Evolutionary conservation across 2,329 filamentous ascomycete species (phyloP).

Genomic region (Ophiocordyceps camponoti-rufipedis): DNA sequence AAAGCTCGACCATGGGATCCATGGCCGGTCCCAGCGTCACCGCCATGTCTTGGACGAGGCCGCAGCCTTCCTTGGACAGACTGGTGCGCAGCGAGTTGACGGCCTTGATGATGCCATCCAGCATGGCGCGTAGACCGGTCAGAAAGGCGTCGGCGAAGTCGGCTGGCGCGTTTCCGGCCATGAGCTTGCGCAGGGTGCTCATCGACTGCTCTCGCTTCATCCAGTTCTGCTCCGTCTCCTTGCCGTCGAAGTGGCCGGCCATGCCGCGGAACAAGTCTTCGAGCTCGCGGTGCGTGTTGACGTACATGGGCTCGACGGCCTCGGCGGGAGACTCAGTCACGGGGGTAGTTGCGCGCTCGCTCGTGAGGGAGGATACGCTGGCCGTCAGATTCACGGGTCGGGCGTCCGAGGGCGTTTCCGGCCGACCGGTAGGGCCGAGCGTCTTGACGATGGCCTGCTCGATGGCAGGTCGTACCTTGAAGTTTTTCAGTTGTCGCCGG

Average conservation of each 20-base stretch:
- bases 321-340: constrained; percentile 47
- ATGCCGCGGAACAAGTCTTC: constrained; percentile 76
- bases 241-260: constrained; percentile 67
- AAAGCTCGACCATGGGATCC: constrained; percentile 76
- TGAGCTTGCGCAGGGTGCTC: constrained; percentile 55
- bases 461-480: constrained; percentile 75
- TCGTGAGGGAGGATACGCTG: constrained; percentile 29
- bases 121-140: constrained; percentile 47
- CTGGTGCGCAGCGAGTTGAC: constrained; percentile 74
- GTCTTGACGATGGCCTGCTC: constrained; percentile 63
- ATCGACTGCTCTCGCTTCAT: constrained; percentile 66
- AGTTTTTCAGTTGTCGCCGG: constrained; percentile 67
- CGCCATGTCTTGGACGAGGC: constrained; percentile 70
- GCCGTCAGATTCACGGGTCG: constrained; percentile 26
- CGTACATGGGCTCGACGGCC: constrained; percentile 59
- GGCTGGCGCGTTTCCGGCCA: constrained; percentile 65
- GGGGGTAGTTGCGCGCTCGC: constrained; percentile 40
- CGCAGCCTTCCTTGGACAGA: constrained; percentile 71
- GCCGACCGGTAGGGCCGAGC: constrained; percentile 34
- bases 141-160: constrained; percentile 61
- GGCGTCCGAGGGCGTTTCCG: constrained; percentile 21
- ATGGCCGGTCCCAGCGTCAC: constrained; percentile 57
- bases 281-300: constrained; percentile 73
- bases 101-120: constrained; percentile 81
- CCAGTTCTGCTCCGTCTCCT: constrained; percentile 86